Evolutionary conservation across 2,329 filamentous ascomycete species (phyloP), one percentile per base, ranked within the genome.

Genomic region (Chaetomiaceae sp.): DNA sequence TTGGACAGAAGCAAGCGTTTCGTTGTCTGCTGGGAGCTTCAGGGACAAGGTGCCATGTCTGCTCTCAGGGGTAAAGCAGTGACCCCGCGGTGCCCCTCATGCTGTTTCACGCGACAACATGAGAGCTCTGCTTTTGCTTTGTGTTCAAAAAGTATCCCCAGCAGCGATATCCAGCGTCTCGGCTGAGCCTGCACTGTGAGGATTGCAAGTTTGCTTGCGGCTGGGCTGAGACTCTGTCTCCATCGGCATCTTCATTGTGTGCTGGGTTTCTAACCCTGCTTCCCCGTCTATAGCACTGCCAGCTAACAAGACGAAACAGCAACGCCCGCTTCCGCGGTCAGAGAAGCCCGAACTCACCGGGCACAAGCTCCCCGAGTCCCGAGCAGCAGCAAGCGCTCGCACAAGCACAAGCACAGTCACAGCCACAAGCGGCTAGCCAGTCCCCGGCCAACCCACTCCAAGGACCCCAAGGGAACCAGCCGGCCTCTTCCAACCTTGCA

Each of bases 401-500:
- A 12, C 58, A 53, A 15, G 40, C 48, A 27, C 44, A 43, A 29
- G 47, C 31, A 71, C 53, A 40, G 39, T 72, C 51, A 11, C 46
- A 31, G n/a, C 25, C 23, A 39, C 46, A 39, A 33, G 47, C 31
- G 69, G 45, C 37, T 23, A 38, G 43, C 27, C 51, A 44, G 20
- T 77, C 78, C 61, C 39, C 33, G 14, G 51, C 12, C 19, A 34
- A 37, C 45, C 61, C 69, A 54, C 69, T 75, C 46, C 77, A 78
- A 65, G 72, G 71, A 20, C 69, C 75, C 44, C 77, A 78, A 65
- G 72, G 71, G 59, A 77, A 70, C 65, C 76, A 80, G 60, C 75
- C 78, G 33, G 75, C 80, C 64, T 79, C 58, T 47, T 56, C 59
- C n/a, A 59, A 47, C 29, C 53, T 57, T 51, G 78, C 80, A 54